phyloP scores from a whole-genome alignment of 2,329 filamentous ascomycete genomes.

The Ascochyta viciae-villosae region DNA sequence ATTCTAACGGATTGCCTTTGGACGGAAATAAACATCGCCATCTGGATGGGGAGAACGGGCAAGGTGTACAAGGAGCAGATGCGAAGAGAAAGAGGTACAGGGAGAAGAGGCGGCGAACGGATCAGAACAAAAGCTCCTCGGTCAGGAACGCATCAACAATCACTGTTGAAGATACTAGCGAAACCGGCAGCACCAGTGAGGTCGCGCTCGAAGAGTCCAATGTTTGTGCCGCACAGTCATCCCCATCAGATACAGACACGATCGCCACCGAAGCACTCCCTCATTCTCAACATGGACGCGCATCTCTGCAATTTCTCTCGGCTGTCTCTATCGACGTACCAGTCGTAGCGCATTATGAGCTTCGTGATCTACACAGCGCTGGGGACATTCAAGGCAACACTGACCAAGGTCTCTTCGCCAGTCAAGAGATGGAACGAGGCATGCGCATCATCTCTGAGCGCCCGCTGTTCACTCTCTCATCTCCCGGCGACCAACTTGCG shows the following conservation, averaged over 20 bases:
- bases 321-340: not conserved
- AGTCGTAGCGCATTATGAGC: constrained; percentile 13
- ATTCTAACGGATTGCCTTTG: not conserved
- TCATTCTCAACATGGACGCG: not conserved
- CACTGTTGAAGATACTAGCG: not conserved
- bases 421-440: constrained; percentile 11
- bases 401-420: constrained; percentile 21
- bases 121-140: not conserved
- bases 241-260: constrained; percentile 7
- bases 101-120: not conserved
- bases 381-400: not conserved
- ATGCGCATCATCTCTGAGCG: constrained; percentile 27
- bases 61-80: not conserved
- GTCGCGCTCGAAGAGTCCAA: not conserved
- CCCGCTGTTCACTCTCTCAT: constrained; percentile 10
- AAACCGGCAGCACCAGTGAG: not conserved
- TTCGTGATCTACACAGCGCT: constrained; percentile 1
- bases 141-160: not conserved
- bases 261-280: constrained; percentile 4
- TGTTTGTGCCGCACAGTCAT: not conserved
- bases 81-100: not conserved
- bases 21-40: not conserved
- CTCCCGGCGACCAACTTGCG: constrained; percentile 4
- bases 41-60: not conserved
- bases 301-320: not conserved